phyloP scores from a whole-genome alignment of 441 rosid genomes.

The Capsella rubella region DNA sequence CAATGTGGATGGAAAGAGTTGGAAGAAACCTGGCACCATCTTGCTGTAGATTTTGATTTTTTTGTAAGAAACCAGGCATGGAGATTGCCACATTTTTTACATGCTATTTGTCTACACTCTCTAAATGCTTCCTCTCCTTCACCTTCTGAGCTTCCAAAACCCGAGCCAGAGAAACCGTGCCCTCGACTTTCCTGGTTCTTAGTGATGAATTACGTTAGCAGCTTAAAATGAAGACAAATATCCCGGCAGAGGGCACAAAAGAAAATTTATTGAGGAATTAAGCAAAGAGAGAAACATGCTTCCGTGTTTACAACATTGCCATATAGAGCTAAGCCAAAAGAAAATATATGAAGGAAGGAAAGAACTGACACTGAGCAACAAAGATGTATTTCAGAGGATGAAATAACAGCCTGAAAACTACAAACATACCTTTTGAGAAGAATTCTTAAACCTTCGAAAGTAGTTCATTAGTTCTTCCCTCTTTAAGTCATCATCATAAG shows the following conservation, averaged over 20 bases:
- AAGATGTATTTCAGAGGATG: not conserved
- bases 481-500: slow-evolving; percentile 88
- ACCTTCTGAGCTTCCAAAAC: slow-evolving; percentile 65
- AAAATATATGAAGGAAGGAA: not conserved
- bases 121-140: slow-evolving; percentile 68
- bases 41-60: slow-evolving; percentile 85
- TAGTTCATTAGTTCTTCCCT: slow-evolving; percentile 83
- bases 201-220: slow-evolving; percentile 40
- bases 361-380: slow-evolving; percentile 10
- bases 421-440: slow-evolving; percentile 73
- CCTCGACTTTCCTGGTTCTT: slow-evolving; percentile 57
- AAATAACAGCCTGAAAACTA: slow-evolving; percentile 25
- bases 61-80: slow-evolving; percentile 82
- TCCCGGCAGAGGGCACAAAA: not conserved
- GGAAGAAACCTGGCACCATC: slow-evolving; percentile 98
- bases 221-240: slow-evolving; percentile 30
- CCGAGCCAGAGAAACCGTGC: slow-evolving; percentile 67
- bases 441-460: slow-evolving; percentile 73
- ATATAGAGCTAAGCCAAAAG: too few relatives aligned
- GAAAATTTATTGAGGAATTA: not conserved
- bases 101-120: slow-evolving; percentile 84
- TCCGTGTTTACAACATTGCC: not conserved
- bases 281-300: slow-evolving; percentile 11
- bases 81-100: slow-evolving; percentile 80
- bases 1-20: slow-evolving; percentile 29